A percentile compares a stretch with the other conserved stretches of the same genome.
phyloP scores from a whole-genome alignment of 2,329 filamentous ascomycete genomes.

The Paecilomyces dactylethromorphus region DNA sequence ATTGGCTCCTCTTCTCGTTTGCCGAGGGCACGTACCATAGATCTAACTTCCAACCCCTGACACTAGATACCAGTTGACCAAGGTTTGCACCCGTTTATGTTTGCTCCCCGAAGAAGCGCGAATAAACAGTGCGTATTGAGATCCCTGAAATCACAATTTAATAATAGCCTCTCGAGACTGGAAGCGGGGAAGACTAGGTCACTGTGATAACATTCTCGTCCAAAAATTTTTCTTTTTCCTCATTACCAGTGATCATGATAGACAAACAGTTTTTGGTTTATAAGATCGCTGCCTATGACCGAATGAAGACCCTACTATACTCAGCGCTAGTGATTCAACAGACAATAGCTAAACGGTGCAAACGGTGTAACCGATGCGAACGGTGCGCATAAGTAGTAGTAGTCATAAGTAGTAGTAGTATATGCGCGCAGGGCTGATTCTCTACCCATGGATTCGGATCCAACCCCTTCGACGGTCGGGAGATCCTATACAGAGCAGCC shows the following conservation, averaged over 20 bases:
- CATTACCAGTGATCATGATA: background rate
- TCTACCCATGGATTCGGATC: background rate
- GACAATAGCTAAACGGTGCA: background rate
- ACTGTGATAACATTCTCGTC: background rate
- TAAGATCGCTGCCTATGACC: background rate
- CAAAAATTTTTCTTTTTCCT: background rate
- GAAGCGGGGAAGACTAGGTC: background rate
- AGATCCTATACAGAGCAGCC: background rate
- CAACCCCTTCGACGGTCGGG: background rate
- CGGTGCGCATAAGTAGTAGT: background rate
- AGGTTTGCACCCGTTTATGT: background rate
- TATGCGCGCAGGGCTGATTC: background rate
- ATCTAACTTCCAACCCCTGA: background rate
- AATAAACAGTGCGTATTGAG: background rate
- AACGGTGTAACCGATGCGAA: background rate
- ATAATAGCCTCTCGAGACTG: background rate
- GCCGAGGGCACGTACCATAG: background rate
- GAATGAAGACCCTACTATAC: background rate
- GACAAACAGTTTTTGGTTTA: background rate
- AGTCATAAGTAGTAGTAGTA: background rate
- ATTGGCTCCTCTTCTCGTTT: background rate
- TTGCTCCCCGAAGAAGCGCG: background rate
- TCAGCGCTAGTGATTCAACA: background rate
- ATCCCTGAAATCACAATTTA: background rate
- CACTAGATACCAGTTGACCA: background rate